phyloP scores from a whole-genome alignment of 2,329 filamentous ascomycete species.

The Cytospora piceae region DNA sequence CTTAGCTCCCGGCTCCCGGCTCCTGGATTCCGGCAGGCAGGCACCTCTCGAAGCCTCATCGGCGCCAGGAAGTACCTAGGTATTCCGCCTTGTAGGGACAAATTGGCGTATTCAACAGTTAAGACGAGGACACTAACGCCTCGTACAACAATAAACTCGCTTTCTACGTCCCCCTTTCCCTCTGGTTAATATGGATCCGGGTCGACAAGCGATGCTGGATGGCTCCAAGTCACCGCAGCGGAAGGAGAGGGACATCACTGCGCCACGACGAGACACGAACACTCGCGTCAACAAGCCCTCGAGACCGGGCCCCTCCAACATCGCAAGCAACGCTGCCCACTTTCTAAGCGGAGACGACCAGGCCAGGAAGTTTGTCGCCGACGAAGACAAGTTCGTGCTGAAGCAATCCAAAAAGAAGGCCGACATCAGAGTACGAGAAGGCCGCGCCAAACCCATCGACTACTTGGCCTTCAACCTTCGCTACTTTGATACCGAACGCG shows the following conservation, averaged over 20 bases:
- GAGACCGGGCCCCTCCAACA: slow-evolving; percentile 38
- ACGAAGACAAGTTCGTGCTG: slow-evolving; percentile 94
- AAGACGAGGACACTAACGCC: not conserved
- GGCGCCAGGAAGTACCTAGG: no score
- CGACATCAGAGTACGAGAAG: slow-evolving; percentile 88
- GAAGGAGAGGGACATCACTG: slow-evolving; percentile 53
- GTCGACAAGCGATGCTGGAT: slow-evolving; percentile 57
- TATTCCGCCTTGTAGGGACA: not conserved
- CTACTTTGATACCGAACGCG: slow-evolving; percentile 82
- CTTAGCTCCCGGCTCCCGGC: no score
- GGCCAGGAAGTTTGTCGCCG: slow-evolving; percentile 81
- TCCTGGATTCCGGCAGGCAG: not conserved
- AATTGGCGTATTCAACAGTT: not conserved
- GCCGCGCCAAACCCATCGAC: slow-evolving; percentile 89
- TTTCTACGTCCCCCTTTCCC: not conserved
- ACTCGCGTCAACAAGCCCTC: slow-evolving; percentile 60
- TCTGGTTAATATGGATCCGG: slow-evolving; percentile 54
- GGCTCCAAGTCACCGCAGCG: slow-evolving; percentile 46
- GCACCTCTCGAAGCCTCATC: not conserved
- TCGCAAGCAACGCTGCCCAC: slow-evolving; percentile 39
- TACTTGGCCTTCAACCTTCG: slow-evolving; percentile 89
- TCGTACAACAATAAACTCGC: not conserved
- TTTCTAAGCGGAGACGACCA: slow-evolving; percentile 76
- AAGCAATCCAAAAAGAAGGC: slow-evolving; percentile 98
- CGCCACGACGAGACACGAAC: slow-evolving; percentile 58